Evolutionary conservation across 495 filamentous ascomycete species (phyloP).

Genomic region (Trichoderma reesei): DNA sequence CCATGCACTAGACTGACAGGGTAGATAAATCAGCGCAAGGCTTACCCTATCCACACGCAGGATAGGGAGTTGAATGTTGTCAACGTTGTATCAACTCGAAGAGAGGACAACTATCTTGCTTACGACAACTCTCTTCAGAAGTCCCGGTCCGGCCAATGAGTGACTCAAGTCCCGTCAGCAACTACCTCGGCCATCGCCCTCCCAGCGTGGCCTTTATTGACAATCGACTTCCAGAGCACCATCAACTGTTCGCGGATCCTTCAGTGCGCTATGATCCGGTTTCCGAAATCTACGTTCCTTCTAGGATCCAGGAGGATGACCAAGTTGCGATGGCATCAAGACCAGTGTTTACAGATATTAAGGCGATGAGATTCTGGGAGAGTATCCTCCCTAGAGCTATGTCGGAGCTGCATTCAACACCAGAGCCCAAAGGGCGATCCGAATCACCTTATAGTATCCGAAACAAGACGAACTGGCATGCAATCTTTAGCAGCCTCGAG

Average conservation of each 20-base stretch:
- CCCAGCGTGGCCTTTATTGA: slow-evolving; percentile 1
- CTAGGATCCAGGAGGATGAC: not conserved
- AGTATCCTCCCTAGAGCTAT: not conserved
- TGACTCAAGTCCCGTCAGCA: not conserved
- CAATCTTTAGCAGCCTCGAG: not conserved
- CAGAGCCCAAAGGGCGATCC: not conserved
- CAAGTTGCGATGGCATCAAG: not conserved
- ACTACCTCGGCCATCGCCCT: not conserved
- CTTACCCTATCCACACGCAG: too few relatives aligned
- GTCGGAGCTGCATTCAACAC: not conserved
- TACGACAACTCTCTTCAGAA: too few relatives aligned
- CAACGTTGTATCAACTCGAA: not conserved
- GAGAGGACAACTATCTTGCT: not conserved
- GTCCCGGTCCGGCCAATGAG: too few relatives aligned
- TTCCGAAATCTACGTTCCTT: not conserved
- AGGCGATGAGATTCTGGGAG: not conserved
- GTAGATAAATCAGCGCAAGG: too few relatives aligned
- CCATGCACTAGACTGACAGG: too few relatives aligned
- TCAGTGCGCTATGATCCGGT: not conserved
- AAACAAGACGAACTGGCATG: not conserved
- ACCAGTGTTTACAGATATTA: not conserved
- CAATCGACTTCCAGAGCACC: slow-evolving; percentile 2
- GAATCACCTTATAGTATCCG: not conserved
- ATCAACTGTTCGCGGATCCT: not conserved
- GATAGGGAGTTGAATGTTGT: too few relatives aligned